Conservation (phyloP, 805 yeast genomes). For the Huiozyma sinensis region DNA sequence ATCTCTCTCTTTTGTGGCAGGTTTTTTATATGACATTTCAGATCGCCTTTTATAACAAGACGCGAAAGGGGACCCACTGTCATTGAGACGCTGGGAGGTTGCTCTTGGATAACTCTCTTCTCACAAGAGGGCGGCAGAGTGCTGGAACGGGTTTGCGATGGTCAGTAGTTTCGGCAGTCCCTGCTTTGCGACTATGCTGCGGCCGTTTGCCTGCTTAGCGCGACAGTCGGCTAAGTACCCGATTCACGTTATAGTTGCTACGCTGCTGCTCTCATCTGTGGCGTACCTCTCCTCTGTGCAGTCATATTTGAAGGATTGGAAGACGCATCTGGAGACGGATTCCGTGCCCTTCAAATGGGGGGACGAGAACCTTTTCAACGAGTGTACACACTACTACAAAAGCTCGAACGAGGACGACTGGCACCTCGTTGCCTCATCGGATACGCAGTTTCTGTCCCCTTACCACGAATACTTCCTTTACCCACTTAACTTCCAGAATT, state of each 20-base stretch:
- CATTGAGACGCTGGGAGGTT: too few species aligned
- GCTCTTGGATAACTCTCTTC: too few species aligned
- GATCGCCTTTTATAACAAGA: too few species aligned
- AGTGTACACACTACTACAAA: slow-evolving; percentile 22
- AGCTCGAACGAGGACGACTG: slow-evolving; percentile 10
- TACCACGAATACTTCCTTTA: slow-evolving; percentile 23
- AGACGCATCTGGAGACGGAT: slow-evolving; percentile 17
- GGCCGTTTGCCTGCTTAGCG: slow-evolving; percentile 38
- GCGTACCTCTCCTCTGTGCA: slow-evolving; percentile 69
- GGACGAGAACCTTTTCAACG: slow-evolving; percentile 14
- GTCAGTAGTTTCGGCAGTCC: too few species aligned
- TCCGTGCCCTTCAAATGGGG: slow-evolving; percentile 9
- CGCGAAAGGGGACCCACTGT: too few species aligned
- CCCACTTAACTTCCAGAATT: slow-evolving; percentile 16
- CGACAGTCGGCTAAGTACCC: slow-evolving; percentile 66
- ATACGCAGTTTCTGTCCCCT: slow-evolving; percentile 5
- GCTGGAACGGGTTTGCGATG: neutral
- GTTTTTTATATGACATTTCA: too few species aligned
- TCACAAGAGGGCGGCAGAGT: neutral
- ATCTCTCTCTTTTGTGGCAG: too few species aligned
- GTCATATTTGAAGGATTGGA: slow-evolving; percentile 42
- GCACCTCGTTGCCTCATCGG: slow-evolving; percentile 5
- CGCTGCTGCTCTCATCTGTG: slow-evolving; percentile 65
- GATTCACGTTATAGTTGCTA: slow-evolving; percentile 66
- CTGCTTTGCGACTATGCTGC: too few species aligned